A percentile compares a stretch with the other conserved stretches of the same genome.
Conservation (phyloP, 2,329 filamentous ascomycete genomes). For the Colletotrichum agaves region DNA sequence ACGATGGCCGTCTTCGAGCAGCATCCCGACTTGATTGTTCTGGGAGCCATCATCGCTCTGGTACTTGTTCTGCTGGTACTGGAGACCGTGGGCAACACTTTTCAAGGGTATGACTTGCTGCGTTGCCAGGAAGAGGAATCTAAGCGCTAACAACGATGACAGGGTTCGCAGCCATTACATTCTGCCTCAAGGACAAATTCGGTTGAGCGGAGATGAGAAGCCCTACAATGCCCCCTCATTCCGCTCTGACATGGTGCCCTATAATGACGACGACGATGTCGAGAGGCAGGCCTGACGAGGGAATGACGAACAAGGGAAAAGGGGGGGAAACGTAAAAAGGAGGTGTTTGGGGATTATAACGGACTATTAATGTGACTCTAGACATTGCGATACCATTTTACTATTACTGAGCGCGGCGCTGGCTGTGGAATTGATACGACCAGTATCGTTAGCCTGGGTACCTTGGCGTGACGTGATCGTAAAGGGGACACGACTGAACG, state of each 20-base stretch:
- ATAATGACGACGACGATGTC: background rate
- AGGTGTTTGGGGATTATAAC: background rate
- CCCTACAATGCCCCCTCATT: slow-evolving; percentile 19
- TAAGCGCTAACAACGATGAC: background rate
- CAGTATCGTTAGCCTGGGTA: background rate
- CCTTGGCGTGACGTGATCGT: background rate
- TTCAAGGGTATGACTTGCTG: slow-evolving; percentile 23
- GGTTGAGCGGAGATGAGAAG: slow-evolving; percentile 30
- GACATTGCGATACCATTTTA: slow-evolving; percentile 32
- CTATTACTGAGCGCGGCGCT: slow-evolving; percentile 30
- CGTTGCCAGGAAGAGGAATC: background rate
- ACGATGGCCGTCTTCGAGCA: slow-evolving; percentile 22
- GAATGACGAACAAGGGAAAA: background rate
- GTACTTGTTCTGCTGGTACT: slow-evolving; percentile 26
- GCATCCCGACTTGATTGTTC: slow-evolving; percentile 34
- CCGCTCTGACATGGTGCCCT: slow-evolving; percentile 15
- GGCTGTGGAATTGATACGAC: slow-evolving; percentile 8
- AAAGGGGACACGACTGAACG: background rate
- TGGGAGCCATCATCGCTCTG: slow-evolving; percentile 29
- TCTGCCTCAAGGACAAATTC: slow-evolving; percentile 18
- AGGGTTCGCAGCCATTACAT: slow-evolving; percentile 32
- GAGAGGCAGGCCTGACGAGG: background rate
- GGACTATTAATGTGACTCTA: slow-evolving; percentile 26
- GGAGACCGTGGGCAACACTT: slow-evolving; percentile 31
- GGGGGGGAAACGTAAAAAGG: background rate